These are phyloP conservation scores for Torulaspora pretoriensis DNA, from an alignment of 1,139 yeast species.

Conservation along the genomic window DNA sequence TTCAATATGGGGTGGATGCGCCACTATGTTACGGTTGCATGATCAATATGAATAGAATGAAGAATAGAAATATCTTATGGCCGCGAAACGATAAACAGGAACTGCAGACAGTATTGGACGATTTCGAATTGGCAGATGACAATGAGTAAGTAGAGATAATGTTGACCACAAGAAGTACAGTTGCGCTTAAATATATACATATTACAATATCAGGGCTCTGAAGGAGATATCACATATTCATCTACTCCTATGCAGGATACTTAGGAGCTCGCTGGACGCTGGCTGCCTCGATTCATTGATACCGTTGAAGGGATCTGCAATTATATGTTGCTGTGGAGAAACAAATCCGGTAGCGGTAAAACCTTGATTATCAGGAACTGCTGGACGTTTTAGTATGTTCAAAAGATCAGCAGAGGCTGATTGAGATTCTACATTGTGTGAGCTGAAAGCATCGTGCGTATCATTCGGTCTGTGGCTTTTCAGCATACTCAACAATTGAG, in stretches of 20 bases:
- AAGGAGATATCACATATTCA: constrained; percentile 2
- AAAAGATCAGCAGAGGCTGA: constrained; percentile 18
- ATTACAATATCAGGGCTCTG: constrained; percentile 3
- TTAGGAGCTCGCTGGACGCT: constrained; percentile 26
- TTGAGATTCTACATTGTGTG: neutral
- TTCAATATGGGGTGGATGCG: constrained; percentile 24
- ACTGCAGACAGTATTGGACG: constrained; percentile 43
- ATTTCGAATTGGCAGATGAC: constrained; percentile 48
- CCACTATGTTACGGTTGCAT: constrained; percentile 75
- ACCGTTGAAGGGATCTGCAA: constrained; percentile 5
- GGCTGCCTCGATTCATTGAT: constrained; percentile 1
- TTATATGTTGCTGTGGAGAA: constrained; percentile 1
- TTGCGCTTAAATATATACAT: constrained; percentile 3
- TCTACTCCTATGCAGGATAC: constrained; percentile 19
- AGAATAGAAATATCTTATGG: constrained; percentile 49
- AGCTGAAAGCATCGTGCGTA: neutral
- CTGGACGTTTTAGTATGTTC: constrained; percentile 15
- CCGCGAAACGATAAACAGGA: constrained; percentile 41
- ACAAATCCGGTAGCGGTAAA: neutral
- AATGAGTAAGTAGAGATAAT: constrained; percentile 5
- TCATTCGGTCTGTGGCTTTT: constrained; percentile 5
- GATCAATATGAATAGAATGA: constrained; percentile 50
- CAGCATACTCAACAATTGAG: constrained; percentile 14
- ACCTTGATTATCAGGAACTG: neutral
- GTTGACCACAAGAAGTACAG: neutral